Percentiles rank a stretch among this genome's conserved stretches.
phyloP scores from a whole-genome alignment of 768 basidiomycete species.

The Tricholomella constricta region DNA sequence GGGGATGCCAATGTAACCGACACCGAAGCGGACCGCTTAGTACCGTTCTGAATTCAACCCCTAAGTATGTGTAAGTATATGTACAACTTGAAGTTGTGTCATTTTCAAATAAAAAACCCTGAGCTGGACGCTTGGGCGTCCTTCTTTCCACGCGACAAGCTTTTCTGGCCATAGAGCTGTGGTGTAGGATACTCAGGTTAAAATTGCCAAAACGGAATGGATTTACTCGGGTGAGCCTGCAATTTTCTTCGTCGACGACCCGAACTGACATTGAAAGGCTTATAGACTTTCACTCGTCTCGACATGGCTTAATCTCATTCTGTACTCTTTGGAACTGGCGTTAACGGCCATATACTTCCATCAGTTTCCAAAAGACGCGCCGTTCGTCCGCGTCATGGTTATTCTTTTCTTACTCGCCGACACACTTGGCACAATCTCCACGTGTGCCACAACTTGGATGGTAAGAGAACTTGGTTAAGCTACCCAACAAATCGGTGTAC shows the following conservation, averaged over 20 bases:
- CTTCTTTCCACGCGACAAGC: neutral
- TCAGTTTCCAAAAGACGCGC: neutral
- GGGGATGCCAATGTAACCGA: too few relatives aligned
- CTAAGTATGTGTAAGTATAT: too few relatives aligned
- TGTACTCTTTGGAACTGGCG: slow-evolving; percentile 11
- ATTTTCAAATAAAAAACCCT: too few relatives aligned
- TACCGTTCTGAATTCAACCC: too few relatives aligned
- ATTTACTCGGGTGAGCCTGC: neutral
- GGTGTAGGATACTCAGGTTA: too few relatives aligned
- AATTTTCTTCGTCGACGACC: neutral
- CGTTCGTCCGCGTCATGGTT: slow-evolving; percentile 5
- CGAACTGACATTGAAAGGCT: neutral
- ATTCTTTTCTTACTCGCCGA: slow-evolving; percentile 1
- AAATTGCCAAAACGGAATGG: neutral
- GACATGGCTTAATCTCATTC: slow-evolving; percentile 17
- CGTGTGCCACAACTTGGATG: slow-evolving; percentile 10
- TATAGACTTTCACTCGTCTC: slow-evolving; percentile 7
- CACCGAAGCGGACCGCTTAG: too few relatives aligned
- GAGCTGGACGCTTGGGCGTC: neutral
- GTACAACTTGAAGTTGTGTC: too few relatives aligned
- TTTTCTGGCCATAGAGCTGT: too few relatives aligned
- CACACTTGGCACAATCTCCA: slow-evolving; percentile 7
- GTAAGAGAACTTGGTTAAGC: too few relatives aligned
- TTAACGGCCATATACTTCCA: slow-evolving; percentile 6
- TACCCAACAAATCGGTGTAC: too few relatives aligned